Base-by-base conservation (phyloP, 169 alveolate species). In the Plasmodium adleri region DNA sequence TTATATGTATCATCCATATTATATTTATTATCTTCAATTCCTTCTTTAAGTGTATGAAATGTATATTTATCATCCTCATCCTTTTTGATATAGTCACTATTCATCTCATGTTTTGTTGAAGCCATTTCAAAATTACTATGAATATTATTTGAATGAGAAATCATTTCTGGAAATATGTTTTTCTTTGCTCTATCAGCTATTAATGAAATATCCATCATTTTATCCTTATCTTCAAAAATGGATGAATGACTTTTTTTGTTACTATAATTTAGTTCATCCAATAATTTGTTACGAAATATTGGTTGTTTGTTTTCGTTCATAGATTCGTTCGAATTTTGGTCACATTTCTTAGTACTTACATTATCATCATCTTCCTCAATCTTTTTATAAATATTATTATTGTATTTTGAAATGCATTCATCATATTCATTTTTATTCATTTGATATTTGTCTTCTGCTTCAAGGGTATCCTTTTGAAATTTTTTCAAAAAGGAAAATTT, bases 211-310 rank as follows among this genome's bases (percentile, higher is more conserved):
- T 80, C 73, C 45, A 68, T 43, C 60, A 80, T 15, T 20, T 59
- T 56, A 2, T 32, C 80, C 13, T 24, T 59, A 49, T 68, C 74
- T 3, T 26, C 67, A 15, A 56, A 60, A 6, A 62, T 13, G 2
- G 73, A 32, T 1, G 72, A 22, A 28, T 52, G 91, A 24, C 66
- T 67, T 58, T 80, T 80, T 59, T 58, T 80, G 28, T 80, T 80
- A 28, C 72, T 70, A 28, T 80, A 68, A 49, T 80, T 80, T 72
- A 54, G n/a, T 39, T 80, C 88, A 12, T 76, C 76, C 9, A 76
- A 58, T 56, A 39, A 64, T 76, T 76, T 76, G 17, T 63, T 63
- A 76, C 66, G 32, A 32, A 76, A 26, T 22, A 47, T 58, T 60
- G 88, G 88, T 76, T 76, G 1, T 22, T 47, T 0, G 13, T 26